Base-by-base conservation (phyloP, 768 basidiomycete genomes). In the Termitomyces sp. region DNA sequence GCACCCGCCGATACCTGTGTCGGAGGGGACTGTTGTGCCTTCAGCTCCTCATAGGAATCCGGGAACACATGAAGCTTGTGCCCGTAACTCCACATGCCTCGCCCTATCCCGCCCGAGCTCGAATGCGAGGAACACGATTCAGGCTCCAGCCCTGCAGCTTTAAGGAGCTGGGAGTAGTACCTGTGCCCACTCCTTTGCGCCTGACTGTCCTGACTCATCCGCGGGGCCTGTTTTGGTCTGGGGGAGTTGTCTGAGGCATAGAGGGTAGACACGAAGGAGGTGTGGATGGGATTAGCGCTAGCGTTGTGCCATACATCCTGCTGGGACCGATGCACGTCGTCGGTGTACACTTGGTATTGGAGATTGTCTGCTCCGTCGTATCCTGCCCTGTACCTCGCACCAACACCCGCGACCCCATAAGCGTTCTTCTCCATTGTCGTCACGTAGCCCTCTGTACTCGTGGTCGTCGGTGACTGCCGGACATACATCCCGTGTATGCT, bases 81-180 rank as follows among this genome's bases (percentile, higher is more conserved):
- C 31, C 44, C 22, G 15, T 57, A 62, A 36, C 55, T 53, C 16
- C 63, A 66, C 4, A 60, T 60, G 2, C 67, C 66, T 18, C 67
- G 54, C 12, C 60, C 45, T 10, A 64, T 34, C 12, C 44, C 56
- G 16, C 44, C 36, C 33, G 36, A 39, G 45, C 62, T 46, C 20
- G 20, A 39, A 39, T 18, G 18, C 6, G 18, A 18, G 37, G 26
- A 46, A 26, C 45, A 3, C 24, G 45, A 45, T 24, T 6, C 22
- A 13, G 22, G 4, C 13, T 15, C 22, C 13, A 68, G 44, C 0
- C 66, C 70, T 0, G 69, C 69, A n/a, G 68, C 68, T 1, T 68
- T 64, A 26, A 66, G 26, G 31, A 69, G 28, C 16, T 36, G 47
- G 24, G 51, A 28, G 9, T 57, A 58, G 4, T 56, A 45, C 22